Base-by-base conservation (phyloP, 306 rosid genomes). In the Hippophae gyantsensis region DNA sequence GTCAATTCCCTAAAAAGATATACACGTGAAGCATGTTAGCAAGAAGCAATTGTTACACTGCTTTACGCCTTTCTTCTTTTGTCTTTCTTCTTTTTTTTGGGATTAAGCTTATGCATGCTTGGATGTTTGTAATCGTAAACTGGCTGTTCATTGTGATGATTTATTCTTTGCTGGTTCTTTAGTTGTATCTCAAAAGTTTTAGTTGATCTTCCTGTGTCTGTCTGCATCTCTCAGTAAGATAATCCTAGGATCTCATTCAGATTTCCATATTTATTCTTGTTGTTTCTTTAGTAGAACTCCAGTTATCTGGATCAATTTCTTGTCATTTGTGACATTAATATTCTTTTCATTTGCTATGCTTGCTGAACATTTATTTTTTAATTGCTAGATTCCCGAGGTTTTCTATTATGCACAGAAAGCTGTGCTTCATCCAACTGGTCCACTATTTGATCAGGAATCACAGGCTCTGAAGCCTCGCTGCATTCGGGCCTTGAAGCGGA, bases 391-490 rank as follows among this genome's bases (percentile, higher is more conserved):
- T 64, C 89, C 95, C 38, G 99, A 93, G 72, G 99, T 93, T 63
- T 93, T 93, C 79, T 93, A 88, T 79, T 93, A 93, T 61, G 97
- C 99, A 13, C 95, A 93, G 72, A 93, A 93, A 72, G 99, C 97
- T 11, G 99, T 93, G 49, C 99, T 93, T 76, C 99, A 93, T 72
- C 97, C 97, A 57, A 93, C 99, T 0, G 94, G 89, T 58, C 97
- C 99, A 58, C 79, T 93, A 67, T 93, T 93, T 55, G 99, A 93
- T 73, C 97, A 88, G 72, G 99, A 93, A 77, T 74, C 97, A 53
- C 99, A 88, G 66, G 89, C 94, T 65, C 78, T 93, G 64, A 93
- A 86, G 83, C 97, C 95, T 67, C 77, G 95, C 66, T 93, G 99
- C 49, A 89, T 93, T 57, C 84, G 95, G 48, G 95, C 99, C 25